phyloP scores from a whole-genome alignment of 169 alveolate genomes.

The Cryptosporidium andersoni region DNA sequence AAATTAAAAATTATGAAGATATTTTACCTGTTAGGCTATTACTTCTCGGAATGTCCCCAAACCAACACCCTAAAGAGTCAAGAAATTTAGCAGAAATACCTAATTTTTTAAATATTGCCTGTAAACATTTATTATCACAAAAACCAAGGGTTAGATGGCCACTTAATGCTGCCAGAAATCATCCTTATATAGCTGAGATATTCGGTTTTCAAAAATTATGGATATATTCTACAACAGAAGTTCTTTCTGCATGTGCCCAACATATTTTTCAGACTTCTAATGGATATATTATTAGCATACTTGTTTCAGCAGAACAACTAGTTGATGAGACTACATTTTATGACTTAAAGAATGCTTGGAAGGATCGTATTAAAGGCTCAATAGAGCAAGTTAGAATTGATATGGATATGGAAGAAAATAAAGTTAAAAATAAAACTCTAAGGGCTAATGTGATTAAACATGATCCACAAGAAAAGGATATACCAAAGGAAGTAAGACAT shows the following conservation, averaged over 20 bases:
- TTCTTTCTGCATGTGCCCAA: constrained; percentile 52
- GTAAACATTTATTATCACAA: constrained; percentile 48
- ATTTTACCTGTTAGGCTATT: constrained; percentile 49
- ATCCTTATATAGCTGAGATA: constrained; percentile 54
- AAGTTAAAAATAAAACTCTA: not conserved
- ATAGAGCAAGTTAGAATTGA: constrained; percentile 17
- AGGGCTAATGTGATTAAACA: constrained; percentile 2
- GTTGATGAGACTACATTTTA: constrained; percentile 36
- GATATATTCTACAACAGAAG: constrained; percentile 36
- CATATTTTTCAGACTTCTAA: constrained; percentile 61
- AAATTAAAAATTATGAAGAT: constrained; percentile 40
- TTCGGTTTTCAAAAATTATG: constrained; percentile 58
- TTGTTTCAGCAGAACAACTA: constrained; percentile 59
- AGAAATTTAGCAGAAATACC: constrained; percentile 66
- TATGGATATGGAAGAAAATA: constrained; percentile 10
- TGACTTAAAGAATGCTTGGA: constrained; percentile 63
- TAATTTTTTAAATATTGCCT: constrained; percentile 44
- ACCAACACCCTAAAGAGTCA: constrained; percentile 46
- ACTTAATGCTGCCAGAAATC: constrained; percentile 54
- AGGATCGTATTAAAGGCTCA: constrained; percentile 2
- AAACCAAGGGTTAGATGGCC: constrained; percentile 72
- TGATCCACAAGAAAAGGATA: constrained; percentile 21
- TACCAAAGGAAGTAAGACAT: no score
- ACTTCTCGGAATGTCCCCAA: constrained; percentile 61
- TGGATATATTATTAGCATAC: constrained; percentile 38